Conservation (phyloP, 768 basidiomycete genomes). For the Zangia roseola region DNA sequence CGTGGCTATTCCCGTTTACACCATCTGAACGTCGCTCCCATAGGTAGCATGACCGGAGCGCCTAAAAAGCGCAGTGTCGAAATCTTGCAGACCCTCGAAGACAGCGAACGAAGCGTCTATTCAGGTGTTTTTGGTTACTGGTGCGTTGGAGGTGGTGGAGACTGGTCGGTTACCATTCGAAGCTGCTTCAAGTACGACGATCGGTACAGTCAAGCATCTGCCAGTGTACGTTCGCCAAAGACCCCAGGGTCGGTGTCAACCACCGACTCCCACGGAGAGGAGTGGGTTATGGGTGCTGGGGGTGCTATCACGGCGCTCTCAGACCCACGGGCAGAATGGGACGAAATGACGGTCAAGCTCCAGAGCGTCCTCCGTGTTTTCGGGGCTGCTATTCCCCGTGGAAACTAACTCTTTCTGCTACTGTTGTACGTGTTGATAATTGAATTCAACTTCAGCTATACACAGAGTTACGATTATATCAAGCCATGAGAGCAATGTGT, state of each 20-base stretch:
- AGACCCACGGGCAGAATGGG: conserved; percentile 85
- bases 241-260: conserved; percentile 11
- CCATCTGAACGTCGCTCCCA: neutral
- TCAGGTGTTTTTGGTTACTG: conserved; percentile 95
- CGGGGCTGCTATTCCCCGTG: conserved; percentile 33
- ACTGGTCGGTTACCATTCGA: conserved; percentile 93
- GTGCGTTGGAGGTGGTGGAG: conserved; percentile 83
- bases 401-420: conserved; percentile 10
- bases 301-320: conserved; percentile 95
- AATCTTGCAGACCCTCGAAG: conserved; percentile 80
- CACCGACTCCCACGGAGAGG: conserved; percentile 35
- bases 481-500: conserved; percentile 79
- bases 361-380: conserved; percentile 73
- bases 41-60: conserved; percentile 97
- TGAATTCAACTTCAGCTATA: conserved; percentile 39
- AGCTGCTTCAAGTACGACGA: conserved; percentile 80
- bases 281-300: conserved; percentile 87
- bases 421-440: conserved; percentile 2
- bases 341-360: conserved; percentile 89
- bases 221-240: too few relatives aligned
- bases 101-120: conserved; percentile 71
- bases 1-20: neutral
- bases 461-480: conserved; percentile 20
- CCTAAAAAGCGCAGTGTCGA: conserved; percentile 94
- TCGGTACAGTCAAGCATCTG: conserved; percentile 12